Evolutionary conservation across 192 early-diverging fungal species (phyloP).

Genomic region (Jimgerdemannia lactiflua): DNA sequence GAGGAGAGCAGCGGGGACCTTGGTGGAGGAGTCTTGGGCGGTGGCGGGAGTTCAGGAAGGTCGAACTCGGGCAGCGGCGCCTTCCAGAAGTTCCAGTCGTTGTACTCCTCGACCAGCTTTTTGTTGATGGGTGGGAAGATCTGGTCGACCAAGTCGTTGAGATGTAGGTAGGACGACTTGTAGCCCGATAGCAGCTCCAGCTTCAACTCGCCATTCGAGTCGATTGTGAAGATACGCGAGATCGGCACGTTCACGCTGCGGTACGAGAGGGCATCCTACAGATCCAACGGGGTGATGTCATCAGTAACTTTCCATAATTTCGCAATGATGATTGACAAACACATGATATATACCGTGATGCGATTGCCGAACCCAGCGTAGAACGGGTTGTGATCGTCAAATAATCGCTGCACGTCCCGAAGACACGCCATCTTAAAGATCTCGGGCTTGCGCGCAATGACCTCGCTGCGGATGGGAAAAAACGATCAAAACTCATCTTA

Average conservation of each 20-base stretch:
- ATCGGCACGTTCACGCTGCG: slow-evolving; percentile 90
- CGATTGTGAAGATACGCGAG: slow-evolving; percentile 96
- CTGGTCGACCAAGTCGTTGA: slow-evolving; percentile 94
- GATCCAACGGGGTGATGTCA: no score
- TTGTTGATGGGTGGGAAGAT: slow-evolving; percentile 79
- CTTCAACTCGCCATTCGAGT: slow-evolving; percentile 86
- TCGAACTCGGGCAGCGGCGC: slow-evolving; percentile 47
- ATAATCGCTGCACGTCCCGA: slow-evolving; percentile 85
- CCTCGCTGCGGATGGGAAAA: slow-evolving; percentile 53
- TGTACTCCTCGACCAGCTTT: slow-evolving; percentile 65
- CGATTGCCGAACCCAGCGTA: slow-evolving; percentile 97
- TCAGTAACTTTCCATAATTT: background rate
- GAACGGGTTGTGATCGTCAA: slow-evolving; percentile 81
- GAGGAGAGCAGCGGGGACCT: background rate
- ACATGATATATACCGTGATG: slow-evolving; percentile 59
- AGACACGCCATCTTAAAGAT: slow-evolving; percentile 98
- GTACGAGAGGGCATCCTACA: slow-evolving; percentile 88
- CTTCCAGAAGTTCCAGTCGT: slow-evolving; percentile 87
- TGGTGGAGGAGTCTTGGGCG: slow-evolving; percentile 2
- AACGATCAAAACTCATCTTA: background rate
- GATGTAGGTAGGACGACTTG: slow-evolving; percentile 82
- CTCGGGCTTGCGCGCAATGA: slow-evolving; percentile 92
- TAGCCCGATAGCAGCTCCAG: slow-evolving; percentile 84
- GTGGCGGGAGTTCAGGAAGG: slow-evolving; percentile 25
- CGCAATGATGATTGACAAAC: background rate